Percentiles rank a stretch among this genome's conserved stretches.
phyloP scores from a whole-genome alignment of 768 basidiomycete species.

The Lactarius sanguifluus region DNA sequence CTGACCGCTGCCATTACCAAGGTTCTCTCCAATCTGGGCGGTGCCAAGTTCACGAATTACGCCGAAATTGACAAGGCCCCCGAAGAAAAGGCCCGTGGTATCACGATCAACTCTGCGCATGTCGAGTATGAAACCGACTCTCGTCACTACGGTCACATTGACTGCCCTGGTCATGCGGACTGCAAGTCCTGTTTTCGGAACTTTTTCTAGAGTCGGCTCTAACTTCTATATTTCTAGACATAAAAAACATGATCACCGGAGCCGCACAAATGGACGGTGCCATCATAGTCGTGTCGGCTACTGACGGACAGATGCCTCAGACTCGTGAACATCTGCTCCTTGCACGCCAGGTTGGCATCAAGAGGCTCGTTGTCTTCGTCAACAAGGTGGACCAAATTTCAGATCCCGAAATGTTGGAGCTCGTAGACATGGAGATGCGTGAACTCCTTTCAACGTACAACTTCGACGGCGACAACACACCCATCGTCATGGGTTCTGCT shows the following conservation, averaged over 20 bases:
- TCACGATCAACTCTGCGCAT: conserved; percentile 98
- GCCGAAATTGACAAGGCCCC: conserved; percentile 98
- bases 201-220: conserved; percentile 25
- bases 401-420: conserved; percentile 97
- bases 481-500: conserved; percentile 98
- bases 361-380: conserved; percentile 97
- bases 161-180: conserved; percentile 96
- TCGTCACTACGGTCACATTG: conserved; percentile 97
- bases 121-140: conserved; percentile 94
- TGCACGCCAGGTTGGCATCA: conserved; percentile 97
- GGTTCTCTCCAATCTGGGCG: conserved; percentile 75
- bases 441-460: conserved; percentile 90
- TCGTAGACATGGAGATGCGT: conserved; percentile 99
- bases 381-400: conserved; percentile 98
- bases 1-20: conserved; percentile 96
- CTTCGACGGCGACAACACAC: conserved; percentile 96
- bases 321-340: conserved; percentile 97
- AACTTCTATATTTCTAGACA: conserved; percentile 50
- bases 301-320: conserved; percentile 99
- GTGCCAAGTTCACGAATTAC: conserved; percentile 91
- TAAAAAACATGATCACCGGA: conserved; percentile 99
- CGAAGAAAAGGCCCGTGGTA: conserved; percentile 98
- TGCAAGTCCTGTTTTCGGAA: conserved; percentile 50
- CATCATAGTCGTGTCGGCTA: conserved; percentile 96
- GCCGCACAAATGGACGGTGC: conserved; percentile 98